Evolutionary conservation across 1,284 basidiomycete genomes (phyloP).

Genomic region (Cerioporus squamosus): DNA sequence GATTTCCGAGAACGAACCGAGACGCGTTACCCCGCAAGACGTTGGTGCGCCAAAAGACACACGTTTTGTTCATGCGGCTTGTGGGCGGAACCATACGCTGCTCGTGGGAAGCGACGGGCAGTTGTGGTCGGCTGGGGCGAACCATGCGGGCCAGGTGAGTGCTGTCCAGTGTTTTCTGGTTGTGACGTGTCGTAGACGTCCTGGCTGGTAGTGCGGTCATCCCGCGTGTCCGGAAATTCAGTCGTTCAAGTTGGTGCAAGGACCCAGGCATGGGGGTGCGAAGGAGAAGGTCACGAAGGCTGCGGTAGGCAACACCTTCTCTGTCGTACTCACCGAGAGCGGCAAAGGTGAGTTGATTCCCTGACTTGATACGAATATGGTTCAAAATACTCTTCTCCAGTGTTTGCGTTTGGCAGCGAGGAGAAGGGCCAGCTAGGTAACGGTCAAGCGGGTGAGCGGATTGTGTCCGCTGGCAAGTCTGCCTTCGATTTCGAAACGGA

Average conservation of each 20-base stretch:
- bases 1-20: conserved; percentile 76
- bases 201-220: conserved; percentile 67
- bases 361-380: not conserved
- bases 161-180: not conserved
- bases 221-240: conserved; percentile 63
- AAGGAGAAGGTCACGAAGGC: conserved; percentile 74
- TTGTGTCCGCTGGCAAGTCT: conserved; percentile 82
- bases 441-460: conserved; percentile 87
- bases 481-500: conserved; percentile 81
- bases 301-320: conserved; percentile 84
- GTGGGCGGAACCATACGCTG: conserved; percentile 82
- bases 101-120: conserved; percentile 83
- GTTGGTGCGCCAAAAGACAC: conserved; percentile 65
- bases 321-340: conserved; percentile 76
- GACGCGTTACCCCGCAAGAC: conserved; percentile 60
- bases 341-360: conserved; percentile 65
- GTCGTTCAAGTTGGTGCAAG: conserved; percentile 67
- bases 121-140: conserved; percentile 86
- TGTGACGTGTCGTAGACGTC: not conserved
- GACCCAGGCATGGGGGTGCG: conserved; percentile 54
- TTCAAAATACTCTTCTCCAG: conserved; percentile 37
- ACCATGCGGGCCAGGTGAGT: conserved; percentile 81
- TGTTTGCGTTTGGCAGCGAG: conserved; percentile 90
- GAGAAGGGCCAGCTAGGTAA: conserved; percentile 94
- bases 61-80: conserved; percentile 81